A percentile compares a stretch with the other conserved stretches of the same genome.
These are phyloP conservation scores for Plantago elongata DNA, from an alignment of 257 asterid genomes.

Conservation along the genomic window DNA sequence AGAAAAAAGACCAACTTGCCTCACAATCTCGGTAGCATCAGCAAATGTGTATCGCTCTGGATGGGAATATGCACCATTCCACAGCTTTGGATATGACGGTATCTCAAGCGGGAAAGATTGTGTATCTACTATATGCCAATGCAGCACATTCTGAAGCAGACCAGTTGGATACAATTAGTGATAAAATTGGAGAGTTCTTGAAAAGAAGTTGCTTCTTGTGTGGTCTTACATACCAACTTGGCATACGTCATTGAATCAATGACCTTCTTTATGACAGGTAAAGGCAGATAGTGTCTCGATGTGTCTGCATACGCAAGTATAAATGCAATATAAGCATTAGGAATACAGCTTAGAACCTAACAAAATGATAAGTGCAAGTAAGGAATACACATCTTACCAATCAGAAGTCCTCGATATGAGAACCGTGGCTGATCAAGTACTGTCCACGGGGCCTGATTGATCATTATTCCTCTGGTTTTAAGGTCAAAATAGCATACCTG, in stretches of 20 bases:
- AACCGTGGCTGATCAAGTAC: slow-evolving; percentile 80
- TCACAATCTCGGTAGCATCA: slow-evolving; percentile 79
- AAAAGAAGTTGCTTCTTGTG: neutral
- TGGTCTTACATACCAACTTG: slow-evolving; percentile 56
- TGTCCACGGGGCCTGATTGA: slow-evolving; percentile 82
- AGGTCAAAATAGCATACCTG: slow-evolving; percentile 68
- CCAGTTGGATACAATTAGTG: slow-evolving; percentile 7
- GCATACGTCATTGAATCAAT: slow-evolving; percentile 91
- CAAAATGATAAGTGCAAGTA: neutral
- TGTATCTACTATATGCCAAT: slow-evolving; percentile 95
- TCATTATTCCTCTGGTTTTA: slow-evolving; percentile 47
- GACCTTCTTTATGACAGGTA: slow-evolving; percentile 79
- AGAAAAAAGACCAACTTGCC: slow-evolving; percentile 41
- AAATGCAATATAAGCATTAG: slow-evolving; percentile 7
- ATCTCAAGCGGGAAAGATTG: slow-evolving; percentile 93
- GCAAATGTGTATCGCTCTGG: slow-evolving; percentile 64
- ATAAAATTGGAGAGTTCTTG: neutral
- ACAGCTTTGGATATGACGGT: slow-evolving; percentile 83
- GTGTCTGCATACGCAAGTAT: slow-evolving; percentile 53
- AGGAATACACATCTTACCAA: slow-evolving; percentile 48
- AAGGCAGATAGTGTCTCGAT: slow-evolving; percentile 73
- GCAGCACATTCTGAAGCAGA: slow-evolving; percentile 76
- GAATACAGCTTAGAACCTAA: neutral
- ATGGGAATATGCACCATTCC: slow-evolving; percentile 75
- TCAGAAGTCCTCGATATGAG: slow-evolving; percentile 82